Conservation (phyloP, 2,329 filamentous ascomycete species). For the Colletotrichum ledebouriae region DNA sequence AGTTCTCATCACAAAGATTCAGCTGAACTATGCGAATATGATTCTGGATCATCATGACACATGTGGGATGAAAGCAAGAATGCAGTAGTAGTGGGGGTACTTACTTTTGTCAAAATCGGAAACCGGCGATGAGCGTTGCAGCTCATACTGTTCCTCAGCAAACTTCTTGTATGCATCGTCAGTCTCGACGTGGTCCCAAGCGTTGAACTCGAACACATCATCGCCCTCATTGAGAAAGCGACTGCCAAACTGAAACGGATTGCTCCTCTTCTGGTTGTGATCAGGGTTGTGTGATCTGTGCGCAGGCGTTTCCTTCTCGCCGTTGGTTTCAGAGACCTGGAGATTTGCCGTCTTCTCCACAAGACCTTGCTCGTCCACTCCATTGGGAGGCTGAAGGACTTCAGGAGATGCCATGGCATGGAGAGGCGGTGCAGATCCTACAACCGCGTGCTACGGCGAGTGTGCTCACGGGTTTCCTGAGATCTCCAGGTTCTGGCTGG, state of each 20-base stretch:
- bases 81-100: conserved; percentile 47
- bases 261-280: conserved; percentile 85
- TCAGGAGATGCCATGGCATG: conserved; percentile 33
- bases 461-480: conserved; percentile 13
- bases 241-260: conserved; percentile 96
- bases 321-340: conserved; percentile 38
- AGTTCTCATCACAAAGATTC: conserved; percentile 68
- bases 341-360: conserved; percentile 47
- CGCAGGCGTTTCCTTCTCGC: conserved; percentile 57
- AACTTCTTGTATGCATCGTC: conserved; percentile 90
- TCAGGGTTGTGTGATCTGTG: conserved; percentile 79
- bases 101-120: conserved; percentile 91
- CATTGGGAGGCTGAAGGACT: conserved; percentile 14
- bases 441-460: conserved; percentile 14
- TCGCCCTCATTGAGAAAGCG: conserved; percentile 86
- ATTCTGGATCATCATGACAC: conserved; percentile 49
- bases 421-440: neutral
- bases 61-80: conserved; percentile 35
- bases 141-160: conserved; percentile 84
- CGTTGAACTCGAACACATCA: conserved; percentile 97
- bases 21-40: conserved; percentile 71
- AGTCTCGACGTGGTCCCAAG: conserved; percentile 97
- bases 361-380: conserved; percentile 41
- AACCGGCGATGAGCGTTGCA: conserved; percentile 88
- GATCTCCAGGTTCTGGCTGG: conserved; percentile 23